These are phyloP conservation scores for Trichoderma oligosporum DNA, from an alignment of 2,329 filamentous ascomycete genomes.

Conservation along the genomic window DNA sequence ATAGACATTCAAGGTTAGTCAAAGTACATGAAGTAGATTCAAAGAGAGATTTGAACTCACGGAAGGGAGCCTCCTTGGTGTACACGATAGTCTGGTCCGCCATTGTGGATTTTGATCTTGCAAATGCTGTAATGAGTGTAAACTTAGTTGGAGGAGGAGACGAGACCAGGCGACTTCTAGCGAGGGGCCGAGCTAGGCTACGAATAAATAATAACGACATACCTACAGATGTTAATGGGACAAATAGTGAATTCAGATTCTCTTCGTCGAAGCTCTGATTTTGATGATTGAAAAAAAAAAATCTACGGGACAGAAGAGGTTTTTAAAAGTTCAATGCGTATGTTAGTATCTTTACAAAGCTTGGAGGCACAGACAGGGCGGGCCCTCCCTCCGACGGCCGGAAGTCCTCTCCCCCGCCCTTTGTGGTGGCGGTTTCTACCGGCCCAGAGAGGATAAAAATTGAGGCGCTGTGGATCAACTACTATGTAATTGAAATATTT, in stretches of 20 bases:
- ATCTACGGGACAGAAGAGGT: background rate
- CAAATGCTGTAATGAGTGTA: constrained; percentile 30
- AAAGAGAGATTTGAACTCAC: constrained; percentile 41
- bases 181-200: constrained; percentile 20
- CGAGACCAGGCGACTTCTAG: constrained; percentile 10
- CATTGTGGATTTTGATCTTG: constrained; percentile 40
- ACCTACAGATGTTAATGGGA: constrained; percentile 22
- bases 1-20: background rate
- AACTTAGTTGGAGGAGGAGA: constrained; percentile 24
- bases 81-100: constrained; percentile 50
- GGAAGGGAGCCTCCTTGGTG: constrained; percentile 56
- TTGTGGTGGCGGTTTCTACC: constrained; percentile 21
- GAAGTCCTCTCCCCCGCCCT: constrained; percentile 17
- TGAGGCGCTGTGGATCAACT: background rate
- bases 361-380: background rate
- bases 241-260: background rate
- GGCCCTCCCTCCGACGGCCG: constrained; percentile 16
- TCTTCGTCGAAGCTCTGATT: too few relatives aligned
- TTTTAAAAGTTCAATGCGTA: background rate
- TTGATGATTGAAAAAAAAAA: background rate
- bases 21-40: too few relatives aligned
- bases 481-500: background rate
- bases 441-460: constrained; percentile 18
- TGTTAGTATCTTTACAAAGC: constrained; percentile 1
- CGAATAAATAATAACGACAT: constrained; percentile 27